Conservation (phyloP, 2,329 filamentous ascomycete genomes). For the Graphiopsis chlorocephala region DNA sequence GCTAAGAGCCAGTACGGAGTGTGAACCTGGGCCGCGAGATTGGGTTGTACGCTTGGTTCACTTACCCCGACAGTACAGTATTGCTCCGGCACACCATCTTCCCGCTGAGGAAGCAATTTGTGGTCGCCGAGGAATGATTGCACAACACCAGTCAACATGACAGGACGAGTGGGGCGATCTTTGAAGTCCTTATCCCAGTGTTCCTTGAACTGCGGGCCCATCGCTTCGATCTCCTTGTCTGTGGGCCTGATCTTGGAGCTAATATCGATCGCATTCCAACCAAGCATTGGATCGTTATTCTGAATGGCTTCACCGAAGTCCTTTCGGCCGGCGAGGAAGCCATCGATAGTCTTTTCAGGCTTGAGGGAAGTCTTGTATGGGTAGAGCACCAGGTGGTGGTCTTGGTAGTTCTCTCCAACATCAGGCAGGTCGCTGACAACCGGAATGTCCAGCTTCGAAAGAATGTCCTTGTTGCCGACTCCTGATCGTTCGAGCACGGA, state of each 20-base stretch:
- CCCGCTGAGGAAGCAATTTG: conserved; percentile 1
- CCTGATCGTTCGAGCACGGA: conserved; percentile 62
- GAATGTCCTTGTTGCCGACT: conserved; percentile 51
- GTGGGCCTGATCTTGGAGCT: conserved; percentile 55
- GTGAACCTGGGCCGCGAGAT: too few species aligned
- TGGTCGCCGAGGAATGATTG: conserved; percentile 33
- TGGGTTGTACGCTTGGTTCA: too few species aligned
- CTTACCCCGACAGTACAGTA: background rate
- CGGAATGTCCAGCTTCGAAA: conserved; percentile 46
- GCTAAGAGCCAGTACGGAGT: too few species aligned
- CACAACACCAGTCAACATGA: conserved; percentile 43
- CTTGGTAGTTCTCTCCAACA: conserved; percentile 55
- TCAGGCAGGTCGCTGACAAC: conserved; percentile 48
- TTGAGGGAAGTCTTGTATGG: conserved; percentile 49
- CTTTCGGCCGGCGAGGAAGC: conserved; percentile 48
- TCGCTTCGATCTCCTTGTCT: conserved; percentile 48
- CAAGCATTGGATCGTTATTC: conserved; percentile 49
- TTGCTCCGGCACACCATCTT: background rate
- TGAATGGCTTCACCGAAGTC: conserved; percentile 45
- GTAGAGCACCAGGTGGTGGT: conserved; percentile 54
- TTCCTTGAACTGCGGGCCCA: conserved; percentile 52
- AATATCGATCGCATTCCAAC: conserved; percentile 58
- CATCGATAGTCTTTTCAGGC: conserved; percentile 52
- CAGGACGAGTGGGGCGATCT: conserved; percentile 42
- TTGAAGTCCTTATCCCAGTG: conserved; percentile 56